phyloP scores from a whole-genome alignment of 352 stramenopile genomes.

The Phytophthora hybrid region DNA sequence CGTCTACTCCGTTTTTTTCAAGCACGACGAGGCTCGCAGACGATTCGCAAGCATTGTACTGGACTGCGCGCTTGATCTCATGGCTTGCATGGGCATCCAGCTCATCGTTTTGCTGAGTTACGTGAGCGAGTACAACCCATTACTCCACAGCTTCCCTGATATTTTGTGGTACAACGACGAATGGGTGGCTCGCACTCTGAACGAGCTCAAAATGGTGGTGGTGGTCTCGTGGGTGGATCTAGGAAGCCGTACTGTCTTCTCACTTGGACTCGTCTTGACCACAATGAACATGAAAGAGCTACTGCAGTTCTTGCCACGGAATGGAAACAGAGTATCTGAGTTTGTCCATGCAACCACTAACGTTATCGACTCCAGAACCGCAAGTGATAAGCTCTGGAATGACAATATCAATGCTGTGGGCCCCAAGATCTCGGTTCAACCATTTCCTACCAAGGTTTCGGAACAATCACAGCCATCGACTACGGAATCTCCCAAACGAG shows the following conservation, averaged over 20 bases:
- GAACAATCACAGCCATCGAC: neutral
- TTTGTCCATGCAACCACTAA: neutral
- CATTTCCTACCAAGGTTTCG: too few relatives aligned
- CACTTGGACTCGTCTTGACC: slow-evolving; percentile 23
- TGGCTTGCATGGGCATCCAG: slow-evolving; percentile 30
- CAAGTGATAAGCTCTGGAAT: neutral
- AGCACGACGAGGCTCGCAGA: slow-evolving; percentile 17
- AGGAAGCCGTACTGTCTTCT: slow-evolving; percentile 20
- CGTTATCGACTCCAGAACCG: neutral
- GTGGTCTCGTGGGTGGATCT: slow-evolving; percentile 35
- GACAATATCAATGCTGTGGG: neutral
- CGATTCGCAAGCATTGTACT: slow-evolving; percentile 28
- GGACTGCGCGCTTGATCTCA: slow-evolving; percentile 34
- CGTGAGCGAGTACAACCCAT: slow-evolving; percentile 5
- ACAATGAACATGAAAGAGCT: slow-evolving; percentile 23
- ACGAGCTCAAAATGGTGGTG: slow-evolving; percentile 36
- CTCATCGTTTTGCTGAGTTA: slow-evolving; percentile 29
- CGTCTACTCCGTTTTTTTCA: slow-evolving; percentile 28
- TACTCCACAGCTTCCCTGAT: slow-evolving; percentile 10
- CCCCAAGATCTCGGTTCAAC: neutral
- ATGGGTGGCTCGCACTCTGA: slow-evolving; percentile 28
- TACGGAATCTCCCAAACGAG: neutral
- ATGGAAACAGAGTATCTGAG: neutral
- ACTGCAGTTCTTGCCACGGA: neutral
- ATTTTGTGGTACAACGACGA: slow-evolving; percentile 28